Evolutionary conservation across 2,329 filamentous ascomycete species (phyloP).

Genomic region (Chaetomium olivaceum): DNA sequence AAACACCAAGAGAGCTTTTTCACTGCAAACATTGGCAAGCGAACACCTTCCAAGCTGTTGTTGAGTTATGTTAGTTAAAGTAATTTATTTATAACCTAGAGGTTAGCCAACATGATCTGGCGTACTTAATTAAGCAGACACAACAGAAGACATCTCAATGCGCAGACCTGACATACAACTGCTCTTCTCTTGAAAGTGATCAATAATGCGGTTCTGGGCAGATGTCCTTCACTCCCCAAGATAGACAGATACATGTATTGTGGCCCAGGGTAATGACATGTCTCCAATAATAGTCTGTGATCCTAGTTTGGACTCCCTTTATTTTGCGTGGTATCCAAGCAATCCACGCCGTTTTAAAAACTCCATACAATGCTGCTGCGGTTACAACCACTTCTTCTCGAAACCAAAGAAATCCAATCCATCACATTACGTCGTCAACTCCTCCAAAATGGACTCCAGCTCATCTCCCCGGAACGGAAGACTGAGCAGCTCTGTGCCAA

Average conservation of each 20-base stretch:
- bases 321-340: neutral
- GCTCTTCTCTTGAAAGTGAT: neutral
- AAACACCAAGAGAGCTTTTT: too few relatives aligned
- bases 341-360: neutral
- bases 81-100: too few relatives aligned
- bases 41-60: too few relatives aligned
- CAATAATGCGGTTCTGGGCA: neutral
- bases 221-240: neutral
- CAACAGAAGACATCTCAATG: neutral
- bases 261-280: neutral
- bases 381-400: neutral
- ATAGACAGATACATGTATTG: neutral
- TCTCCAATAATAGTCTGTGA: neutral
- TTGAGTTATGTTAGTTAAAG: too few relatives aligned
- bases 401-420: neutral
- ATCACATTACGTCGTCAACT: conserved; percentile 50
- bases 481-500: conserved; percentile 82
- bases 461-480: conserved; percentile 87
- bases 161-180: neutral
- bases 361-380: neutral
- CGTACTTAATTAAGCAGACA: neutral
- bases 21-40: too few relatives aligned
- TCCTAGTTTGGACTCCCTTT: neutral
- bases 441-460: conserved; percentile 84
- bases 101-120: neutral